Evolutionary conservation across 164 flowering plant genomes (phyloP).

Genomic region (Nelumbo lutea): DNA sequence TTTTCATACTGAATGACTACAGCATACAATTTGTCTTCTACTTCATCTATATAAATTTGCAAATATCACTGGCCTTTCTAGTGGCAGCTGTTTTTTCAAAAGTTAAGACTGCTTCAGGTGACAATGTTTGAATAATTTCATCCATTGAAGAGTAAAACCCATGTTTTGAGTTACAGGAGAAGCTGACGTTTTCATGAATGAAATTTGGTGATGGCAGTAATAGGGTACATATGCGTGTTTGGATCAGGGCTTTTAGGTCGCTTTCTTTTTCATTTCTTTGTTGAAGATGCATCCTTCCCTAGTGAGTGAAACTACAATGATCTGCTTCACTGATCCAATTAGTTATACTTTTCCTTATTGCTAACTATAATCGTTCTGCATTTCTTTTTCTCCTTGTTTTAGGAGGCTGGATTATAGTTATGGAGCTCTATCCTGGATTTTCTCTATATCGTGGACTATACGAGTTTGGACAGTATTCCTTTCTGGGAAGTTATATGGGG

Average conservation of each 20-base stretch:
- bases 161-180: neutral
- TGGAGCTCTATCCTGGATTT: conserved; percentile 92
- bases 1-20: conserved; percentile 72
- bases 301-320: conserved; percentile 45
- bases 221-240: conserved; percentile 62
- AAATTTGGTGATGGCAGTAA: conserved; percentile 40
- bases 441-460: conserved; percentile 80
- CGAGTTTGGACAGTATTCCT: conserved; percentile 69
- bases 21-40: conserved; percentile 81
- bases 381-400: conserved; percentile 15
- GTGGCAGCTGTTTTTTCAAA: conserved; percentile 54
- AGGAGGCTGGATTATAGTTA: conserved; percentile 66
- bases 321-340: neutral
- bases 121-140: neutral
- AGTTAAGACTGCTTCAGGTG: conserved; percentile 61
- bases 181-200: conserved; percentile 2
- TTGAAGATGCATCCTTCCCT: conserved; percentile 70
- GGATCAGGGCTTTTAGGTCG: conserved; percentile 75
- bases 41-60: conserved; percentile 74
- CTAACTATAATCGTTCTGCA: neutral
- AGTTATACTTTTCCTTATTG: neutral
- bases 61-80: conserved; percentile 75
- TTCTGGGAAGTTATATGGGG: conserved; percentile 49
- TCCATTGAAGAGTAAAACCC: neutral
- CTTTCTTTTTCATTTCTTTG: conserved; percentile 57